Conservation (phyloP, 2,329 filamentous ascomycete genomes). For the Mollisia scopiformis region DNA sequence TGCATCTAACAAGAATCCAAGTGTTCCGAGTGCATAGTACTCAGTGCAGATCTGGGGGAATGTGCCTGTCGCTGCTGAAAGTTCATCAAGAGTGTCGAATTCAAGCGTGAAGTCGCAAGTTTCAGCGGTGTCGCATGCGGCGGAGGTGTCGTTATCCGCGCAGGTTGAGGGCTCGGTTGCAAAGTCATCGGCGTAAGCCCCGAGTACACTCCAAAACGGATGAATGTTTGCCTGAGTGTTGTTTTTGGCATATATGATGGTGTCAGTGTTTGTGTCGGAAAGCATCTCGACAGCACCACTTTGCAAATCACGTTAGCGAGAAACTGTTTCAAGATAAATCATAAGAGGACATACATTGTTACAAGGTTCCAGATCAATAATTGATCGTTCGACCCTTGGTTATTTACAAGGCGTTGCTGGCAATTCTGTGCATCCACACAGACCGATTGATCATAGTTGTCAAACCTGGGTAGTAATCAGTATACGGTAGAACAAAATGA, state of each 20-base stretch:
- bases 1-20: not conserved
- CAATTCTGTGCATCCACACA: conserved; percentile 32
- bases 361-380: conserved; percentile 29
- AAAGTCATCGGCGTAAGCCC: conserved; percentile 3
- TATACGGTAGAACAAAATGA: no score
- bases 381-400: not conserved
- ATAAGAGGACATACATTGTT: no score
- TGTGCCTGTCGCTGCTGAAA: not conserved
- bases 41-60: not conserved
- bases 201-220: conserved; percentile 2
- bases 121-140: not conserved
- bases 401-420: conserved; percentile 25
- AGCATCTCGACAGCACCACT: conserved; percentile 34
- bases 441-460: conserved; percentile 28
- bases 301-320: no score
- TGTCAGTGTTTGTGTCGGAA: conserved; percentile 1
- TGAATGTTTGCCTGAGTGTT: conserved; percentile 9
- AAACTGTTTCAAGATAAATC: no score
- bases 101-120: conserved; percentile 2
- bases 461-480: no score
- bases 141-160: not conserved
- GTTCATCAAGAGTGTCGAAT: conserved; percentile 7
- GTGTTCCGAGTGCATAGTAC: conserved; percentile 3
- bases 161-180: not conserved
- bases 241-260: conserved; percentile 3